These are phyloP conservation scores for Aspergillus homomorphus DNA, from an alignment of 495 filamentous ascomycete genomes.

Conservation along the genomic window DNA sequence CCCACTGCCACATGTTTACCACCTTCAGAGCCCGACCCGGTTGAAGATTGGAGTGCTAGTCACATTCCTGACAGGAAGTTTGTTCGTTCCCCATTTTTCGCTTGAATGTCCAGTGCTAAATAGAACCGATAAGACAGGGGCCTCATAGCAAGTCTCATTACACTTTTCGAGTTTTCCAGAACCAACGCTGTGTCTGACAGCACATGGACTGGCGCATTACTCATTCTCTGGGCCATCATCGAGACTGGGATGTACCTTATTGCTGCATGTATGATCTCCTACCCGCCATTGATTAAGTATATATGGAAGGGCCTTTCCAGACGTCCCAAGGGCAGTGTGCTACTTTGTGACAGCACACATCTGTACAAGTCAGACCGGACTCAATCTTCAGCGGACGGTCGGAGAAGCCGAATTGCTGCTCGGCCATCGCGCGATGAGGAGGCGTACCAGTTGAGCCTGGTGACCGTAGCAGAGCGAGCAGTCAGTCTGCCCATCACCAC, in stretches of 20 bases:
- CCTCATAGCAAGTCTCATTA: neutral
- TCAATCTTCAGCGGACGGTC: too few relatives aligned
- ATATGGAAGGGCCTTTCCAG: neutral
- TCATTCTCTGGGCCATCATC: slow-evolving; percentile 2
- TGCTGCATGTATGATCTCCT: slow-evolving; percentile 5
- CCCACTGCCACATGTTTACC: neutral
- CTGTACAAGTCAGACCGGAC: too few relatives aligned
- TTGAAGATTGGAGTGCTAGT: neutral
- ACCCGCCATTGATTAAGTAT: neutral
- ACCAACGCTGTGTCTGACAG: neutral
- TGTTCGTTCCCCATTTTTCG: neutral
- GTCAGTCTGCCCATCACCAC: too few relatives aligned
- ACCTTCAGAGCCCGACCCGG: neutral
- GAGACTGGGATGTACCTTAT: slow-evolving; percentile 2
- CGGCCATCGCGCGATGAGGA: too few relatives aligned
- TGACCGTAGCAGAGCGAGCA: too few relatives aligned
- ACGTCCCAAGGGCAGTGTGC: too few relatives aligned
- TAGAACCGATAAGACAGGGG: neutral
- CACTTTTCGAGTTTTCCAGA: neutral
- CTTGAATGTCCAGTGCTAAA: neutral
- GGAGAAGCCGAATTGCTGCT: too few relatives aligned
- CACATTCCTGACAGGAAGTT: neutral
- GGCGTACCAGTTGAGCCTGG: too few relatives aligned
- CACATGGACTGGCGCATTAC: neutral
- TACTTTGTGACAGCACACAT: too few relatives aligned